These are phyloP conservation scores for Fusarium sp. DNA, from an alignment of 2,329 filamentous ascomycete species.

Conservation along the genomic window DNA sequence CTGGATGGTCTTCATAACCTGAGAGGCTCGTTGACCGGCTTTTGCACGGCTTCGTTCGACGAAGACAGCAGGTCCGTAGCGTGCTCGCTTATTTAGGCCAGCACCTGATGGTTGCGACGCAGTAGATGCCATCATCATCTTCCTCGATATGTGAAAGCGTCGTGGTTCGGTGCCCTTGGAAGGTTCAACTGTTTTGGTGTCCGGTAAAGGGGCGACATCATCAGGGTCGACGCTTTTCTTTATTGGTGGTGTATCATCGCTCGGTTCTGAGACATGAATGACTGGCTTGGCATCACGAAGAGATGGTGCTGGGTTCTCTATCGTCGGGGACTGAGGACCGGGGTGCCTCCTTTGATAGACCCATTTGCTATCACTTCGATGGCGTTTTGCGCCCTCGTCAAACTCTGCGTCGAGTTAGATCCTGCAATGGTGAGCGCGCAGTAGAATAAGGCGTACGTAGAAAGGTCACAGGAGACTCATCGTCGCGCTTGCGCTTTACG, in stretches of 20 bases:
- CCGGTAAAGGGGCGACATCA: slow-evolving; percentile 12
- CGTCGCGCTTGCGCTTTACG: slow-evolving; percentile 68
- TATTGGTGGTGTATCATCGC: slow-evolving; percentile 39
- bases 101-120: slow-evolving; percentile 30
- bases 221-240: slow-evolving; percentile 9
- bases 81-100: slow-evolving; percentile 53
- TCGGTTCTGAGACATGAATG: slow-evolving; percentile 59
- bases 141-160: slow-evolving; percentile 65
- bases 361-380: slow-evolving; percentile 60
- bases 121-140: slow-evolving; percentile 50
- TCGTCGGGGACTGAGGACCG: slow-evolving; percentile 38
- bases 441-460: slow-evolving; percentile 55
- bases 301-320: slow-evolving; percentile 33
- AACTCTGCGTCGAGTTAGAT: slow-evolving; percentile 54
- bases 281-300: slow-evolving; percentile 48
- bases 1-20: slow-evolving; percentile 17
- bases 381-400: slow-evolving; percentile 63
- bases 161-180: slow-evolving; percentile 51
- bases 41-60: slow-evolving; percentile 61
- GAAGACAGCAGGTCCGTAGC: slow-evolving; percentile 61
- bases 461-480: slow-evolving; percentile 63
- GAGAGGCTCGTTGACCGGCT: slow-evolving; percentile 40
- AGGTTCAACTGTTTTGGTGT: slow-evolving; percentile 10
- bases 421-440: neutral
- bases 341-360: slow-evolving; percentile 64